Percentiles rank a stretch among this genome's conserved stretches.
Evolutionary conservation across 495 filamentous ascomycete genomes (phyloP).

Genomic region (Podospora tetraspora): DNA sequence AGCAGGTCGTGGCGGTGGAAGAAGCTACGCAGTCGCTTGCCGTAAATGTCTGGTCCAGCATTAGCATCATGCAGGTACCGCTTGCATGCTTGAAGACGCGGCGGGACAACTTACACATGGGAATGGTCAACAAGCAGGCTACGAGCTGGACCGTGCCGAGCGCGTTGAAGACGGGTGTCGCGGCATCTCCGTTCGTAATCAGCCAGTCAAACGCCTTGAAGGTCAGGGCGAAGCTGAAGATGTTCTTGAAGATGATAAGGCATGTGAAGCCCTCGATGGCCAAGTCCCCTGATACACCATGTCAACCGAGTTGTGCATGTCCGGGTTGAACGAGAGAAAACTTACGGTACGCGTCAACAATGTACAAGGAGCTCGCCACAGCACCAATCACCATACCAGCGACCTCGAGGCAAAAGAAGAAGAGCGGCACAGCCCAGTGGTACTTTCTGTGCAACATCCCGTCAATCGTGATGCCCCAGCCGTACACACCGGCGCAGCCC

Average conservation of each 20-base stretch:
- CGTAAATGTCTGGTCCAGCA: slow-evolving; percentile 60
- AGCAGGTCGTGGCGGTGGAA: slow-evolving; percentile 68
- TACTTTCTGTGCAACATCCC: slow-evolving; percentile 51
- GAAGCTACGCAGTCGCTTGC: slow-evolving; percentile 70
- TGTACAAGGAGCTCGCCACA: slow-evolving; percentile 79
- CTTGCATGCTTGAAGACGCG: background rate
- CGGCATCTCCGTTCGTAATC: slow-evolving; percentile 48
- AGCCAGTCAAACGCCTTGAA: slow-evolving; percentile 81
- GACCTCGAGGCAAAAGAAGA: slow-evolving; percentile 73
- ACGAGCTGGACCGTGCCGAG: slow-evolving; percentile 71
- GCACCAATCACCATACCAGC: slow-evolving; percentile 89
- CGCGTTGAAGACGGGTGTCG: slow-evolving; percentile 56
- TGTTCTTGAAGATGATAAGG: slow-evolving; percentile 83
- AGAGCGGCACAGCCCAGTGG: slow-evolving; percentile 64
- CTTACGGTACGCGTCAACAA: slow-evolving; percentile 89
- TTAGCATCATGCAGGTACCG: background rate
- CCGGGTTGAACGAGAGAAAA: slow-evolving; percentile 12
- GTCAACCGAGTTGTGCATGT: slow-evolving; percentile 1
- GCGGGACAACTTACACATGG: slow-evolving; percentile 55
- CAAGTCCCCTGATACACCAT: slow-evolving; percentile 55
- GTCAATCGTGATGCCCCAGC: slow-evolving; percentile 67
- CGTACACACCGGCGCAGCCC: slow-evolving; percentile 73
- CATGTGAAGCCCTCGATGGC: slow-evolving; percentile 88
- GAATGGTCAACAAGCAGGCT: slow-evolving; percentile 65
- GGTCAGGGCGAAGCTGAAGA: slow-evolving; percentile 84